Evolutionary conservation across 495 filamentous ascomycete species (phyloP).

Genomic region (Bacidia rubella): DNA sequence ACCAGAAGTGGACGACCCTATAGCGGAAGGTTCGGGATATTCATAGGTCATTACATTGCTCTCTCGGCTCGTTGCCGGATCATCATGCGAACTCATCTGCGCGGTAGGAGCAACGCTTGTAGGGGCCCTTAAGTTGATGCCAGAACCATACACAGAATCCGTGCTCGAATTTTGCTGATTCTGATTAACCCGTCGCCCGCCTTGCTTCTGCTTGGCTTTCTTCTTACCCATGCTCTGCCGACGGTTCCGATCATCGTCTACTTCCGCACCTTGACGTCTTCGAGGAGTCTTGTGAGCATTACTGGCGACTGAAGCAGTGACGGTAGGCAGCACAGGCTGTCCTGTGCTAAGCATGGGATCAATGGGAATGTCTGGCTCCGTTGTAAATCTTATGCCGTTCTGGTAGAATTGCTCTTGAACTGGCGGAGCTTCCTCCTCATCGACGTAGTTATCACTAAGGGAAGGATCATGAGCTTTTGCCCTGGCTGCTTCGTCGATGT

Average conservation of each 20-base stretch:
- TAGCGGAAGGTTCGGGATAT: constrained; percentile 7
- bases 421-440: constrained; percentile 18
- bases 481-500: constrained; percentile 36
- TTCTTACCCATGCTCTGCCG: neutral
- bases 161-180: neutral
- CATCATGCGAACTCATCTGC: neutral
- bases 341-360: constrained; percentile 34
- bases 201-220: neutral
- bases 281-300: too few species aligned
- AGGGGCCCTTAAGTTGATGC: constrained; percentile 1
- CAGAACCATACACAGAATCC: neutral
- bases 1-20: too few species aligned
- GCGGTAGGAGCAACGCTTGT: neutral
- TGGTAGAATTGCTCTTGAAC: constrained; percentile 12
- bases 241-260: neutral
- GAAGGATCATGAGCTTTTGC: constrained; percentile 30
- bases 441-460: constrained; percentile 28
- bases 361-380: constrained; percentile 31
- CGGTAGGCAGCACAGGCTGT: constrained; percentile 6
- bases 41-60: neutral
- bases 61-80: neutral
- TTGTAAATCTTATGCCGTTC: constrained; percentile 18
- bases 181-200: neutral
- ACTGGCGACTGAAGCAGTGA: neutral
- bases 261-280: too few species aligned